Base-by-base conservation (phyloP, 257 asterid species). In the Solanum medicagineum region DNA sequence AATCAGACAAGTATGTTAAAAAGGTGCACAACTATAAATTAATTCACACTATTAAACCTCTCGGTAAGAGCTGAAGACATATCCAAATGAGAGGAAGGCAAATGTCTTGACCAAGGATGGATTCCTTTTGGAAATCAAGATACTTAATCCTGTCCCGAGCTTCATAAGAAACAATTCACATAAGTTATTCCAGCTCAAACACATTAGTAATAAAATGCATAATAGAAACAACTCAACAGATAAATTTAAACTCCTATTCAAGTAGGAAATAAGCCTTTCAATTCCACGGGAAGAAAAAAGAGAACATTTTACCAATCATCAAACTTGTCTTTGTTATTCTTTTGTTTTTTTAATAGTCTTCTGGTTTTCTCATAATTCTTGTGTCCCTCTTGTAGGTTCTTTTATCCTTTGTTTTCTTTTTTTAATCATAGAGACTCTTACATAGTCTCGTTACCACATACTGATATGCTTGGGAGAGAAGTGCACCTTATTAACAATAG, bases 81-180 rank as follows among this genome's bases (percentile, higher is more conserved):
- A 97, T 91, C 99, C 99, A 84, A 94, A 93, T 51, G 99, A 97
- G 56, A 97, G 93, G 87, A 97, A 84, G 79, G 92, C 90, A 88
- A 97, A 97, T 80, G 99, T 94, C 57, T 95, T 86, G 65, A 92
- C 88, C 91, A 97, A 88, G 83, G 99, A 95, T 85, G 99, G 99
- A 84, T 95, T 97, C 86, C 93, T 91, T 87, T 94, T 97, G 15
- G 99, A 86, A 84, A 97, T 89, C 92, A 94, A 60, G 90, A 97
- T 95, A 90, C 99, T 93, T 83, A 95, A 88, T 85, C 99, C 98
- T 85, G 99, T 97, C 81, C 99, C 99, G 70, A 97, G 95, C 99
- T 97, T 86, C 94, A 94, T 66, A 85, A 85, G 83, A 49, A 87
- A 89, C 81, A 86, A 70, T 55, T 55, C 26, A 79, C 42, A n/a